phyloP scores from a whole-genome alignment of 2,329 filamentous ascomycete species.

The Dendryphion nanum region DNA sequence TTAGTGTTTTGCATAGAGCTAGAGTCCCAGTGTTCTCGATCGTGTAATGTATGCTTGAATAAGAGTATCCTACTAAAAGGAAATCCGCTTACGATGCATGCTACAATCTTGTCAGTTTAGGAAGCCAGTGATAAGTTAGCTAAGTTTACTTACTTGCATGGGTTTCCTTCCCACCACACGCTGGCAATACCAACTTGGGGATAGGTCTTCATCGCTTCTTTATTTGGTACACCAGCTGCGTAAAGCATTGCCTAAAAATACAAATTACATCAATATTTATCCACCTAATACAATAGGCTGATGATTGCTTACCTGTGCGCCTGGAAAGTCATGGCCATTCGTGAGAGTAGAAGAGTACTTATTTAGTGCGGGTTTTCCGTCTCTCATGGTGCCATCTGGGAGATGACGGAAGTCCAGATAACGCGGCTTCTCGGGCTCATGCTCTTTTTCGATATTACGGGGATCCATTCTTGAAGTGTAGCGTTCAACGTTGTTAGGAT shows the following conservation, averaged over 20 bases:
- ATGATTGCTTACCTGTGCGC: conserved; percentile 68
- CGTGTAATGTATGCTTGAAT: no score
- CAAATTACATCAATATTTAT: conserved; percentile 1
- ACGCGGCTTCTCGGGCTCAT: conserved; percentile 38
- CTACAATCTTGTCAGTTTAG: conserved; percentile 29
- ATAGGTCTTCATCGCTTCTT: conserved; percentile 81
- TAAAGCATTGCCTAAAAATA: conserved; percentile 91
- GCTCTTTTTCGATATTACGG: conserved; percentile 34
- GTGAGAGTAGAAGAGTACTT: conserved; percentile 83
- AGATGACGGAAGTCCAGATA: conserved; percentile 60
- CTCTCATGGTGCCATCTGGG: conserved; percentile 50
- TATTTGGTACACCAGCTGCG: conserved; percentile 81
- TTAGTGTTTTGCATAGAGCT: no score
- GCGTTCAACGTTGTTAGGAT: no score
- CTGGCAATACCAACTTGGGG: conserved; percentile 89
- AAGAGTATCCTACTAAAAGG: no score
- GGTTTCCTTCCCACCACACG: conserved; percentile 97
- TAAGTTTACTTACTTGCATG: conserved; percentile 70
- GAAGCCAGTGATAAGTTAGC: background rate
- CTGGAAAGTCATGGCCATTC: conserved; percentile 83
- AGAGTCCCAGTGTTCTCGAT: no score
- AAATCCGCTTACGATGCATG: conserved; percentile 49
- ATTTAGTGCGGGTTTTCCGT: conserved; percentile 71
- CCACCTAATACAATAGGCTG: background rate
- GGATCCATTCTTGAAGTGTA: no score